These are phyloP conservation scores for Pichia heedii DNA, from an alignment of 805 yeast species.

Conservation along the genomic window DNA sequence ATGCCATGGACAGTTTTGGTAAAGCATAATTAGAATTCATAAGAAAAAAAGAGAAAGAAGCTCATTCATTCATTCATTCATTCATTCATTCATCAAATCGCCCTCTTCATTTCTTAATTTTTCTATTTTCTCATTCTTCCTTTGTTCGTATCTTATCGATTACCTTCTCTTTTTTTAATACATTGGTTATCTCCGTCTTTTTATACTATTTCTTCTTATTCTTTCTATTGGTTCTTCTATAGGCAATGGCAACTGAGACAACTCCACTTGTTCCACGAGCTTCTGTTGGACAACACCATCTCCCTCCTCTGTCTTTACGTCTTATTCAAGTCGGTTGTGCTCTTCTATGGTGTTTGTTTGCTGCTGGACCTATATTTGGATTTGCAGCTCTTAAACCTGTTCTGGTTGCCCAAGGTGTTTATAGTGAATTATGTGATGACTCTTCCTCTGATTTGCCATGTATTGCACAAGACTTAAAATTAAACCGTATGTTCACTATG, in stretches of 20 bases:
- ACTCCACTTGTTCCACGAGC: conserved; percentile 17
- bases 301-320: conserved; percentile 25
- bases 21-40: conserved; percentile 12
- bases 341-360: conserved; percentile 74
- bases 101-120: no score
- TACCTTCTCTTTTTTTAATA: no score
- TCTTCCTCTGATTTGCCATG: conserved; percentile 31
- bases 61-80: no score
- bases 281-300: conserved; percentile 1
- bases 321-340: conserved; percentile 62
- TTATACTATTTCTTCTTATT: no score
- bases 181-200: no score
- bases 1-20: conserved; percentile 24
- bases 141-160: no score
- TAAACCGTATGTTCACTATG: conserved; percentile 74
- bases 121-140: no score
- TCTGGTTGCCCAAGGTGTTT: conserved; percentile 68
- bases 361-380: conserved; percentile 93
- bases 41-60: no score
- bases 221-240: background rate
- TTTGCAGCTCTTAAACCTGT: conserved; percentile 92
- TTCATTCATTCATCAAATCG: no score
- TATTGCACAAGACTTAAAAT: conserved; percentile 68
- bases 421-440: conserved; percentile 47
- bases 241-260: conserved; percentile 14